phyloP scores from a whole-genome alignment of 2,329 filamentous ascomycete species.

The Ilyonectria mors-panacis region DNA sequence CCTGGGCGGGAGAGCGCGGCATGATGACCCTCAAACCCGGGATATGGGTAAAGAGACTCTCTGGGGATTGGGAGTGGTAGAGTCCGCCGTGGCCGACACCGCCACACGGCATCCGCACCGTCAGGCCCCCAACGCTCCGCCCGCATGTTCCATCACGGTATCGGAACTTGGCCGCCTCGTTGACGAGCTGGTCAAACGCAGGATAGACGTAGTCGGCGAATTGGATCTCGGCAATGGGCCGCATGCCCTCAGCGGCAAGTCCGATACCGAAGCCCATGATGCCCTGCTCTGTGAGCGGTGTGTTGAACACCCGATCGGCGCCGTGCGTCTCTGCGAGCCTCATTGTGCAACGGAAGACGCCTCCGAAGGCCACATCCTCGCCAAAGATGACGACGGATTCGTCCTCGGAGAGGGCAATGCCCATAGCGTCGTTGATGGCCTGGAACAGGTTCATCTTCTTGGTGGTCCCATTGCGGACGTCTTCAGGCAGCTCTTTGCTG shows the following conservation, averaged over 20 bases:
- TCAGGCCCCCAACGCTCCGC: slow-evolving; percentile 80
- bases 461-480: slow-evolving; percentile 77
- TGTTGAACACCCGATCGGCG: slow-evolving; percentile 93
- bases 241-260: slow-evolving; percentile 90
- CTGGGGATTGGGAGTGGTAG: slow-evolving; percentile 91
- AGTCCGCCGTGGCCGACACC: slow-evolving; percentile 91
- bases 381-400: slow-evolving; percentile 93
- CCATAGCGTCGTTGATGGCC: slow-evolving; percentile 90
- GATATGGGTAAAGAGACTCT: slow-evolving; percentile 89
- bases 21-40: slow-evolving; percentile 89
- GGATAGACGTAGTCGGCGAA: slow-evolving; percentile 96
- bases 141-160: slow-evolving; percentile 77
- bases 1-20: slow-evolving; percentile 87
- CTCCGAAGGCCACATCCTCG: slow-evolving; percentile 97
- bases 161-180: slow-evolving; percentile 90
- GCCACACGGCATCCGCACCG: slow-evolving; percentile 91
- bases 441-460: slow-evolving; percentile 95
- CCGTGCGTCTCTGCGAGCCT: slow-evolving; percentile 91
- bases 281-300: slow-evolving; percentile 92
- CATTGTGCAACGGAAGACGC: slow-evolving; percentile 95
- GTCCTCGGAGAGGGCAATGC: slow-evolving; percentile 85
- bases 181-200: slow-evolving; percentile 94
- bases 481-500: slow-evolving; percentile 78
- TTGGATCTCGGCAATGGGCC: slow-evolving; percentile 93
- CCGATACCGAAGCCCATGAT: slow-evolving; percentile 96